Conservation (phyloP, 2,329 filamentous ascomycete genomes). For the Cladosporium oxysporum region DNA sequence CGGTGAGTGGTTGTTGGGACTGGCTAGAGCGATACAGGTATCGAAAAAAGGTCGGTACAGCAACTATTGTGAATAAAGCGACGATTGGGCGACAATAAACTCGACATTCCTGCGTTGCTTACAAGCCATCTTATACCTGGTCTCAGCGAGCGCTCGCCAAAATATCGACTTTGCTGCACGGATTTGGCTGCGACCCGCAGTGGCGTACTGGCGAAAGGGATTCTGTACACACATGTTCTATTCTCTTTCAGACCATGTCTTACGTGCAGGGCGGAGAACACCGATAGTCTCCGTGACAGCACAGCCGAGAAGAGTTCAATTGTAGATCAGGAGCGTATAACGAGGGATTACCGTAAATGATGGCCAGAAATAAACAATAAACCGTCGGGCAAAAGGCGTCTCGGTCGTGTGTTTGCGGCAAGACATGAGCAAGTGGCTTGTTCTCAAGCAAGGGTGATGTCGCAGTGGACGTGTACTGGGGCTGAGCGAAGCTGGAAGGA, state of each 20-base stretch:
- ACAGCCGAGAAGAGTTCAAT: background rate
- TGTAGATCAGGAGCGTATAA: background rate
- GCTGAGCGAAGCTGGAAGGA: background rate
- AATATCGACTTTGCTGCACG: slow-evolving; percentile 10
- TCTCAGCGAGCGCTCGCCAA: slow-evolving; percentile 4
- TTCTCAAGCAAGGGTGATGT: background rate
- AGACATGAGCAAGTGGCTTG: background rate
- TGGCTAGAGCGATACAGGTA: background rate
- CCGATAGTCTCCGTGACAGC: background rate
- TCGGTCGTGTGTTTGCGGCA: background rate
- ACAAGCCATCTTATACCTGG: background rate
- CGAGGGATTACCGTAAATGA: background rate
- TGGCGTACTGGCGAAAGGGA: background rate
- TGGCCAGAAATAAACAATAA: background rate
- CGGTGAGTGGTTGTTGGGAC: background rate
- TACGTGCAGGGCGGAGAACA: background rate
- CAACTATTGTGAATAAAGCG: background rate
- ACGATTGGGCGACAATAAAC: background rate
- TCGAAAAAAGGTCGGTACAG: background rate
- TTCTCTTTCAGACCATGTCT: background rate
- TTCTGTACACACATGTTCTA: background rate
- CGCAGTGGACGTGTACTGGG: background rate
- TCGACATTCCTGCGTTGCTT: background rate
- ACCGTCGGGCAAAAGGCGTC: background rate
- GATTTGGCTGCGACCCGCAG: background rate